Percentiles rank a stretch among this genome's conserved stretches.
phyloP scores from a whole-genome alignment of 148 eudicot species.

The Chenopodium quinoa region DNA sequence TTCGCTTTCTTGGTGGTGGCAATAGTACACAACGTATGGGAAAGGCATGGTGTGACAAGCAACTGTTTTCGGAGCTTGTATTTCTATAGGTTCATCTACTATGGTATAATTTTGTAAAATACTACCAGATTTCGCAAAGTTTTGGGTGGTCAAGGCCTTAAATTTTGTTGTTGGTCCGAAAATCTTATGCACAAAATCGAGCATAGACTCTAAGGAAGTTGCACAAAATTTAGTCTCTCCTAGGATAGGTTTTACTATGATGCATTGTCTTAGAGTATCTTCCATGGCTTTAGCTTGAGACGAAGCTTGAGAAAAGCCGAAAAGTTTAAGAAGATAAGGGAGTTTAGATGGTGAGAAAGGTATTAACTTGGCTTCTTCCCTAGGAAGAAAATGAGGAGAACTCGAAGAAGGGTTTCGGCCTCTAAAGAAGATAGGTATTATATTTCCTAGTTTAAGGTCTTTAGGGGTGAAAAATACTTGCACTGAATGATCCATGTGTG shows the following conservation, averaged over 20 bases:
- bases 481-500: slow-evolving; percentile 41
- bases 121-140: background rate
- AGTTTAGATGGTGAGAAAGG: slow-evolving; percentile 42
- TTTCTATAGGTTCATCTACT: slow-evolving; percentile 30
- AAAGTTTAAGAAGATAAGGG: slow-evolving; percentile 31
- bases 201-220: slow-evolving; percentile 58
- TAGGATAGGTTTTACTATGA: slow-evolving; percentile 38
- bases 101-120: slow-evolving; percentile 37
- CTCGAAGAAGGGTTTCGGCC: slow-evolving; percentile 19
- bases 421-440: slow-evolving; percentile 40
- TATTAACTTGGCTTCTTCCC: slow-evolving; percentile 42
- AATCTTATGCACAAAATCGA: slow-evolving; percentile 40
- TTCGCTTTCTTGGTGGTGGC: slow-evolving; percentile 49
- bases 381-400: slow-evolving; percentile 43
- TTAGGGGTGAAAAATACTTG: slow-evolving; percentile 44
- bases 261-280: slow-evolving; percentile 45
- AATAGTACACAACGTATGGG: slow-evolving; percentile 58
- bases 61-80: slow-evolving; percentile 39
- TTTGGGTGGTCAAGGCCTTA: slow-evolving; percentile 32
- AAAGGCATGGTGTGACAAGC: slow-evolving; percentile 72
- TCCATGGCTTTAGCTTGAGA: slow-evolving; percentile 59
- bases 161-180: slow-evolving; percentile 30
- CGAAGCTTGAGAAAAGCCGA: slow-evolving; percentile 34
- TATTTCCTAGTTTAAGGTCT: slow-evolving; percentile 43
- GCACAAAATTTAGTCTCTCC: slow-evolving; percentile 58